Conservation (phyloP, 2,329 filamentous ascomycete species). For the Corniculantispora saksenae region DNA sequence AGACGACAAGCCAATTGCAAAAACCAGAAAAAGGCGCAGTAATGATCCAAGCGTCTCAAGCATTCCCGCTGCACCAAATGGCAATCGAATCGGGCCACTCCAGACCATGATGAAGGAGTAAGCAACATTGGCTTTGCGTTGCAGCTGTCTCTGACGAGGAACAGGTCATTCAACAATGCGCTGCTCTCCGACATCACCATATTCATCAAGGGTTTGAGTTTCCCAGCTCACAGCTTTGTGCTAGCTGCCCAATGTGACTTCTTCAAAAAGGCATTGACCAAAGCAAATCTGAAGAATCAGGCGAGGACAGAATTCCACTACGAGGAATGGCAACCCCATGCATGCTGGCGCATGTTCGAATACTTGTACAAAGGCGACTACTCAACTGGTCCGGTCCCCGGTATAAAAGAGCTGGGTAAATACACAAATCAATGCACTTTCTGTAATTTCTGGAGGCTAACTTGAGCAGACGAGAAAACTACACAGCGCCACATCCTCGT, state of each 20-base stretch:
- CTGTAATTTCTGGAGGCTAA: not conserved
- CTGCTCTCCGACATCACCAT: constrained; percentile 2
- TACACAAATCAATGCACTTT: too few species aligned
- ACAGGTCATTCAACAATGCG: constrained; percentile 10
- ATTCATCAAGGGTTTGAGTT: not conserved
- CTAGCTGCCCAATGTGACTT: not conserved
- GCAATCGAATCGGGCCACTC: not conserved
- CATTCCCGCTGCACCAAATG: not conserved
- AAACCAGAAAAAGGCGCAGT: not conserved
- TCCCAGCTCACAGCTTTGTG: constrained; percentile 10
- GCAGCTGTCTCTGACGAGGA: not conserved
- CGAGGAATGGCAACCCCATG: not conserved
- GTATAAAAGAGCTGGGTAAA: not conserved
- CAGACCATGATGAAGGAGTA: constrained; percentile 12
- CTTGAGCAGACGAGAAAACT: not conserved
- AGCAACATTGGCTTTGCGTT: not conserved
- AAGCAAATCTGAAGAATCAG: not conserved
- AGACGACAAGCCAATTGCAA: not conserved
- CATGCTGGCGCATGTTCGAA: constrained; percentile 15
- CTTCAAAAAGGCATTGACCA: not conserved
- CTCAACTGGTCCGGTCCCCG: not conserved
- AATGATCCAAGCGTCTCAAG: not conserved
- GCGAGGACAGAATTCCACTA: not conserved
- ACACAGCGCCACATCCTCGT: not conserved
- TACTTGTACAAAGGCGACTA: constrained; percentile 6